Evolutionary conservation across 768 basidiomycete species (phyloP), one percentile per base, ranked within the genome.

Genomic region (Lentinula detonsa): DNA sequence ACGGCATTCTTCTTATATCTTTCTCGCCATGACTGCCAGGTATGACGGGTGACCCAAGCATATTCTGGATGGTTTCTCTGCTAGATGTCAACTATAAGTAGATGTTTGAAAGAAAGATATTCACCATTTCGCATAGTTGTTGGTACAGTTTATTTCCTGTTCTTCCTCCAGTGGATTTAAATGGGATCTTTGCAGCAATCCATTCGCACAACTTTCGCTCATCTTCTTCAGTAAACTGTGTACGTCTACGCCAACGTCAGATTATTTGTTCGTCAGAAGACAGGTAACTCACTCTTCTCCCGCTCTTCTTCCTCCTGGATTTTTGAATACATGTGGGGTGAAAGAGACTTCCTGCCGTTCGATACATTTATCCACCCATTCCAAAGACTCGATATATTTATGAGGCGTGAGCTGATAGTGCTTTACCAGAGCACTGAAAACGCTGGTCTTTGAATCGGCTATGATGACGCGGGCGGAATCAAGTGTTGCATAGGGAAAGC

Each of bases 21-120:
- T 68, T 93, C 91, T 31, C 91, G 83, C 91, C 91, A 93, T 15
- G 91, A 93, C 65, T 92, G 90, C 91, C 91, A 93, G 2, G 90
- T 91, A 69, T 93, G 91, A 15, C 90, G 85, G 28, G 76, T 79
- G 18, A 91, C 91, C 91, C 91, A 93, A 0, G 81, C 76, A 66
- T 84, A 91, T 63, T 90, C 88, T 1, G 89, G 86, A 63, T 91
- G 87, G 54, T 73, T 72, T 52, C 76, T 77, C 90, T 91, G 64
- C 8, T 15, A 51, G 21, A 48, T 53, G 16, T 35, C 37, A 42
- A 16, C 16, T 40, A 50, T 5, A 16, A 18, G 13, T n/a, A 13
- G 34, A 18, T 37, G 4, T n/a, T 51, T 59, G 8, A 37, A 9
- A 23, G 13, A 35, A 49, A 8, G 5, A 9, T 21, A 11, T 56